Conservation (phyloP, 164 flowering plant species). For the Piper betle region DNA sequence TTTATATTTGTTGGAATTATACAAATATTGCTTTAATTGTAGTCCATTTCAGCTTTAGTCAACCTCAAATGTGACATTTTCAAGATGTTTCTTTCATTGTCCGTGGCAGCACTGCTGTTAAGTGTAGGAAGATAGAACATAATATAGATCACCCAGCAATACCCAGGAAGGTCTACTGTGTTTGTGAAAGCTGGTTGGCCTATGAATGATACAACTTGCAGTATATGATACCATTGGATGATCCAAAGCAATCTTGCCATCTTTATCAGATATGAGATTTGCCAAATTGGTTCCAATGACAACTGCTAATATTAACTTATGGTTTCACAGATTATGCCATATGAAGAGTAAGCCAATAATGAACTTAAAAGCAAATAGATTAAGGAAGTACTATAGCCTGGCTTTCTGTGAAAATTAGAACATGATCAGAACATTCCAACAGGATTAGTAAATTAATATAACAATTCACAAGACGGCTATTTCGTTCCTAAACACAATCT, state of each 20-base stretch:
- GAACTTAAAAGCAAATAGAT: not conserved
- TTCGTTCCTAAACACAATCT: slow-evolving; percentile 6
- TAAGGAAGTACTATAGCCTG: too few relatives aligned
- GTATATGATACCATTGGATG: slow-evolving; percentile 1
- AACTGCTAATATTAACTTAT: too few relatives aligned
- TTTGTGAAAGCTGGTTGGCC: slow-evolving; percentile 8
- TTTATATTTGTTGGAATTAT: too few relatives aligned
- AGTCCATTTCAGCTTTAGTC: slow-evolving; percentile 3
- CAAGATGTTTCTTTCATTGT: not conserved
- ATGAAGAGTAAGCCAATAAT: not conserved
- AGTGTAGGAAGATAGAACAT: slow-evolving; percentile 18
- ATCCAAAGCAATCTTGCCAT: too few relatives aligned
- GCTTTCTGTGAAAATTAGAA: not conserved
- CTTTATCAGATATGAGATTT: not conserved
- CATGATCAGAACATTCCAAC: slow-evolving; percentile 6
- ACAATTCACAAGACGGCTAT: too few relatives aligned
- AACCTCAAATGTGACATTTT: slow-evolving; percentile 12
- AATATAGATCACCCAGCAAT: slow-evolving; percentile 6
- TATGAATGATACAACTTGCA: slow-evolving; percentile 7
- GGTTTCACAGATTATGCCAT: too few relatives aligned
- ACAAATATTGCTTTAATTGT: too few relatives aligned
- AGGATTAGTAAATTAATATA: slow-evolving; percentile 7
- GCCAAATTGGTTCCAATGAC: slow-evolving; percentile 4
- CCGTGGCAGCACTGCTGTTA: not conserved
- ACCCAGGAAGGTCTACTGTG: not conserved